Conservation (phyloP, 179 eudicot species). For the Spinacia oleracea region DNA sequence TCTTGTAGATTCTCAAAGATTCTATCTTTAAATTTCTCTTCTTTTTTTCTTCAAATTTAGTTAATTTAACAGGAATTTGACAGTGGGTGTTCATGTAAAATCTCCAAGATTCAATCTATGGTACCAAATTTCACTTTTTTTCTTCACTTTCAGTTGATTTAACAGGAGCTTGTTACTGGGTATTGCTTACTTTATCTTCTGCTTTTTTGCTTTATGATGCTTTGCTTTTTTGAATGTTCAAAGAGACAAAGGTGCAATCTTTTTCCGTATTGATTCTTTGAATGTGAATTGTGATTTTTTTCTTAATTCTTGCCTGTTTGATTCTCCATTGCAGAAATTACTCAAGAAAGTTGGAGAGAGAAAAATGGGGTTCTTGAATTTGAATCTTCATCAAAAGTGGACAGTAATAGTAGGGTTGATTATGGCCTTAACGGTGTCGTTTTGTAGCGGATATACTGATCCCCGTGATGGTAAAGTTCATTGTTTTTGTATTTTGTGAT, state of each 20-base stretch:
- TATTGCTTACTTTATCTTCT: slow-evolving; percentile 23
- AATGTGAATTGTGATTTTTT: slow-evolving; percentile 3
- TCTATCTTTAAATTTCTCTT: slow-evolving; percentile 5
- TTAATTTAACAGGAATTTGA: slow-evolving; percentile 1
- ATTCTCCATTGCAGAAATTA: slow-evolving; percentile 17
- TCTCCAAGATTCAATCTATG: slow-evolving; percentile 11
- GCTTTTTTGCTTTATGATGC: slow-evolving; percentile 10
- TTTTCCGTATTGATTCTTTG: slow-evolving; percentile 5
- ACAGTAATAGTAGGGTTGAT: slow-evolving; percentile 40
- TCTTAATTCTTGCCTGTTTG: background rate
- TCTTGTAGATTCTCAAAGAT: background rate
- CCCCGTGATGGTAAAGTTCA: slow-evolving; percentile 70
- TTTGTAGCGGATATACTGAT: slow-evolving; percentile 57
- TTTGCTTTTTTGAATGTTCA: slow-evolving; percentile 33
- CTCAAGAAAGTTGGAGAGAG: slow-evolving; percentile 4
- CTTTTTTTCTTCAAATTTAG: slow-evolving; percentile 9
- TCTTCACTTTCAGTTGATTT: slow-evolving; percentile 2
- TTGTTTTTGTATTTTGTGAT: background rate
- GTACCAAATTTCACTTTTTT: background rate
- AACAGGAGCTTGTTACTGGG: slow-evolving; percentile 10
- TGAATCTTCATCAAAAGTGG: slow-evolving; percentile 32
- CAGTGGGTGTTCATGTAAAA: background rate
- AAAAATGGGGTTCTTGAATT: slow-evolving; percentile 37
- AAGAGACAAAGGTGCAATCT: slow-evolving; percentile 20
- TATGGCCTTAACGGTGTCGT: slow-evolving; percentile 34